Conservation (phyloP, 805 yeast genomes). For the Suhomyces sp. region DNA sequence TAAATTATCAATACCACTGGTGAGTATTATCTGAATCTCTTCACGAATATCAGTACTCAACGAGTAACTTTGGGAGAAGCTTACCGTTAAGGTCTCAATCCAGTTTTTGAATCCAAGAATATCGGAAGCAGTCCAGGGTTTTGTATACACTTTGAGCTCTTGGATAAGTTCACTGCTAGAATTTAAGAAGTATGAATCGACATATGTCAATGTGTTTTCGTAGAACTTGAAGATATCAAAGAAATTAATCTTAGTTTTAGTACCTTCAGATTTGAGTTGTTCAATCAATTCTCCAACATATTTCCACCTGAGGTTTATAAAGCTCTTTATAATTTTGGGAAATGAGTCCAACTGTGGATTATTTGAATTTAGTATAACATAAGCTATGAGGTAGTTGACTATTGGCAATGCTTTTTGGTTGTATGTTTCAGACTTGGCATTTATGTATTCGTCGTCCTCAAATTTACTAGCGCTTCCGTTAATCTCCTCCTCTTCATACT, state of each 20-base stretch:
- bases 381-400: slow-evolving; percentile 30
- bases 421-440: slow-evolving; percentile 6
- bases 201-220: slow-evolving; percentile 32
- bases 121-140: slow-evolving; percentile 25
- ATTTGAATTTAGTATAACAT: slow-evolving; percentile 23
- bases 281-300: slow-evolving; percentile 14
- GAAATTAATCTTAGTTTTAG: slow-evolving; percentile 17
- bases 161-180: slow-evolving; percentile 12
- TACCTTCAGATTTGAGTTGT: background rate
- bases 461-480: slow-evolving; percentile 4
- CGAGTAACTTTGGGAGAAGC: slow-evolving; percentile 6
- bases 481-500: slow-evolving; percentile 8
- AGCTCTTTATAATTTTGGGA: slow-evolving; percentile 17
- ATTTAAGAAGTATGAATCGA: slow-evolving; percentile 20
- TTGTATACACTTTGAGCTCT: slow-evolving; percentile 11
- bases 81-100: slow-evolving; percentile 20
- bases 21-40: background rate
- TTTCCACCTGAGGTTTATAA: slow-evolving; percentile 22
- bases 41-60: background rate
- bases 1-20: background rate
- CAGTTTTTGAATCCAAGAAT: slow-evolving; percentile 33
- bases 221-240: slow-evolving; percentile 27
- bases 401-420: slow-evolving; percentile 22
- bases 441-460: slow-evolving; percentile 4
- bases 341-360: slow-evolving; percentile 15